These are phyloP conservation scores for Ormosia emarginata DNA, from an alignment of 306 rosid genomes.

Conservation along the genomic window DNA sequence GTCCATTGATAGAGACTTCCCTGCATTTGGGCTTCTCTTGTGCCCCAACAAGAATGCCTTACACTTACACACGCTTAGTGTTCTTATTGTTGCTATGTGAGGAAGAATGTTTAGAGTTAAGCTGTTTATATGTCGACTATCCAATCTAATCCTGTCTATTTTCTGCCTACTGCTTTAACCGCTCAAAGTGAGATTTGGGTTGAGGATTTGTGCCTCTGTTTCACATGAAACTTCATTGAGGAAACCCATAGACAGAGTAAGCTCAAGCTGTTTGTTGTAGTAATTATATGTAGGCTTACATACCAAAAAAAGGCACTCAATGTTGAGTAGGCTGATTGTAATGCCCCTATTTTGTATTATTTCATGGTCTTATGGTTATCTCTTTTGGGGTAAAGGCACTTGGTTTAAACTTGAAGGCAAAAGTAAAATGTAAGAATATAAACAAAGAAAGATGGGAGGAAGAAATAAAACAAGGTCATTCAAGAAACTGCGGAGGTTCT, in stretches of 20 bases:
- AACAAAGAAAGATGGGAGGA: background rate
- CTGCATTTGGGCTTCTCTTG: no score
- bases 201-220: background rate
- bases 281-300: background rate
- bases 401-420: background rate
- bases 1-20: no score
- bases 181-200: background rate
- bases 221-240: background rate
- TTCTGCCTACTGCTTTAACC: background rate
- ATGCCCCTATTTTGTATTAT: background rate
- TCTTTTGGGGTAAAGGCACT: background rate
- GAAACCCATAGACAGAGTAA: background rate
- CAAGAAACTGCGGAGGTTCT: background rate
- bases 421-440: background rate
- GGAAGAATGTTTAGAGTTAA: no score
- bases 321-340: background rate
- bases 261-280: constrained; percentile 1
- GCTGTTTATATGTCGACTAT: background rate
- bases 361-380: background rate
- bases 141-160: background rate
- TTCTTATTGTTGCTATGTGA: no score
- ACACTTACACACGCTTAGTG: no score
- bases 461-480: background rate
- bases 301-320: background rate
- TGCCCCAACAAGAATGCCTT: no score